A percentile compares a stretch with the other conserved stretches of the same genome.
These are phyloP conservation scores for Diplotaxis tenuifolia DNA, from an alignment of 345 rosid species.

Conservation along the genomic window DNA sequence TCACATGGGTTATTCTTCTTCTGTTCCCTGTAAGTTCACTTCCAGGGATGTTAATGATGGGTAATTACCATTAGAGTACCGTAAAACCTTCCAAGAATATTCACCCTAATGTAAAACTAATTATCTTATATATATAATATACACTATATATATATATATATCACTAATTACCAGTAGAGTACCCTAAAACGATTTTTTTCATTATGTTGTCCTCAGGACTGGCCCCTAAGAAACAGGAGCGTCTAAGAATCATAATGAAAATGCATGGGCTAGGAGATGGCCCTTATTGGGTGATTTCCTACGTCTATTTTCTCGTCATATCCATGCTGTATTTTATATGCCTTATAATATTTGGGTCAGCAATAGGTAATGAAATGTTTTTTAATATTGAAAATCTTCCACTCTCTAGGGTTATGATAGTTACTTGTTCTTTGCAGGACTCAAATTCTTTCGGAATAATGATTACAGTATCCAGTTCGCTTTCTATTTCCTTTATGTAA, in stretches of 20 bases:
- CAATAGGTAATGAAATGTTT: conserved; percentile 47
- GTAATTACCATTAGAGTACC: no score
- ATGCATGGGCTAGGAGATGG: conserved; percentile 99
- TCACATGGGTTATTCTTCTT: no score
- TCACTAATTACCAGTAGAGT: no score
- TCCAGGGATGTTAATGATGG: no score
- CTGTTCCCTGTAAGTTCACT: conserved; percentile 68
- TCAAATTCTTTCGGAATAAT: conserved; percentile 77
- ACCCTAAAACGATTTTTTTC: background rate
- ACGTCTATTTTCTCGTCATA: conserved; percentile 68
- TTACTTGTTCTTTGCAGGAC: conserved; percentile 48
- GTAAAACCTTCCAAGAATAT: no score
- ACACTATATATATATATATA: no score
- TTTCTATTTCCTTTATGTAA: conserved; percentile 67
- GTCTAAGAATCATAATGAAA: conserved; percentile 90
- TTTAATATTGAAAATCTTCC: background rate
- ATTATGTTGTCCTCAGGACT: no score
- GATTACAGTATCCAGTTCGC: conserved; percentile 67
- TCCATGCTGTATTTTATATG: conserved; percentile 65
- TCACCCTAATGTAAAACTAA: background rate
- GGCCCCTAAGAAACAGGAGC: conserved; percentile 60
- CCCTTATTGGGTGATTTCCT: conserved; percentile 89
- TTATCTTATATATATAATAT: no score
- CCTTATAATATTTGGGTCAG: conserved; percentile 74
- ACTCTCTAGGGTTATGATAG: background rate